A percentile compares a stretch with the other conserved stretches of the same genome.
Evolutionary conservation across 1,284 basidiomycete genomes (phyloP).

Genomic region (Rhizoctonia solani): DNA sequence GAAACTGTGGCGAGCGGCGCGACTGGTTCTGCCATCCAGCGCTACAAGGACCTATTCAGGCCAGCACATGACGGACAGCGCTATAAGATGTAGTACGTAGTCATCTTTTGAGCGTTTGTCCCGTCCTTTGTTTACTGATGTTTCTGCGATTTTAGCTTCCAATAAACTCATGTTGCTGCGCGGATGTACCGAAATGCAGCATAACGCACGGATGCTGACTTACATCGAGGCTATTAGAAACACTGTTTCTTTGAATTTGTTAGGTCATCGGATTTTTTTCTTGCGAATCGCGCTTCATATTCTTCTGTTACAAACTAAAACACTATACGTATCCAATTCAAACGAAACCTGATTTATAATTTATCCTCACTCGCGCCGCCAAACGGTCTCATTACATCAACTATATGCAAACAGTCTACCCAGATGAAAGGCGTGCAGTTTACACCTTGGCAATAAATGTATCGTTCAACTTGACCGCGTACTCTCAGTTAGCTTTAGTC

Average conservation of each 20-base stretch:
- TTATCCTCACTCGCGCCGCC: too few species aligned
- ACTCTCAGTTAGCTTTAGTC: slow-evolving; percentile 11
- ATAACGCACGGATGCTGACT: neutral
- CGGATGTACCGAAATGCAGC: slow-evolving; percentile 19
- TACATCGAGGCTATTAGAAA: too few species aligned
- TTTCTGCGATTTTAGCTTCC: neutral
- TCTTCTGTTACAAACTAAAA: too few species aligned
- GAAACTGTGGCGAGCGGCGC: slow-evolving; percentile 56
- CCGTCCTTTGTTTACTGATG: neutral
- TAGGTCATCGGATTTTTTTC: too few species aligned
- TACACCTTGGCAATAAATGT: neutral
- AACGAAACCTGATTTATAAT: too few species aligned
- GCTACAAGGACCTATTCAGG: slow-evolving; percentile 10
- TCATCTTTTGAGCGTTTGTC: neutral
- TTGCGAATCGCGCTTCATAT: too few species aligned
- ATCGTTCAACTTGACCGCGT: neutral
- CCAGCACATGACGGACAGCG: slow-evolving; percentile 10
- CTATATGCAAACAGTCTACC: too few species aligned
- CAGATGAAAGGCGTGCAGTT: too few species aligned
- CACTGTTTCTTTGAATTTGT: too few species aligned
- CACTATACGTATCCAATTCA: too few species aligned
- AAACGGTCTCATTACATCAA: neutral
- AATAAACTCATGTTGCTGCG: neutral
- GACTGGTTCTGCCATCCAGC: neutral
- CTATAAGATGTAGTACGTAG: slow-evolving; percentile 33